Evolutionary conservation across 2,329 filamentous ascomycete genomes (phyloP), one percentile per base, ranked within the genome.

Genomic region (Xylariaceae sp.): DNA sequence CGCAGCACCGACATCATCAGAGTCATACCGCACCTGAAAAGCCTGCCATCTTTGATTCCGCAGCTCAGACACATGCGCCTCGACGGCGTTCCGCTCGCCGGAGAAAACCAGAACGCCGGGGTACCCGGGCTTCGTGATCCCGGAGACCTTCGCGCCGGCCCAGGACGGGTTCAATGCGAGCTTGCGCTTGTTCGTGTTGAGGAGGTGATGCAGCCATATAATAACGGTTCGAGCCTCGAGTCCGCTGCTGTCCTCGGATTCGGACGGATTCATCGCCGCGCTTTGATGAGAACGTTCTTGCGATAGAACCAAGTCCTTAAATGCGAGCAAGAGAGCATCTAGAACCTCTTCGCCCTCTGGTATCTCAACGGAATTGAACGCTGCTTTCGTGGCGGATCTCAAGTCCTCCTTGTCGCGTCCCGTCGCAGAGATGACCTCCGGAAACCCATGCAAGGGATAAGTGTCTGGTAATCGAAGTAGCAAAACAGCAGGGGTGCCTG

Each of bases 151-250:
- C 1, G 49, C 47, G 37, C 49, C 50, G 3, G 42, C 15, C 13
- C 59, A 55, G 1, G 58, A 60, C 2, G 64, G 66, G 42, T 62
- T 64, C 23, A 65, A 52, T 0, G 66, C 64, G 1, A 66, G 59
- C 50, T 66, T 67, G 37, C 66, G 62, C 61, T 67, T 67, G 53
- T 65, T 66, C 2, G 62, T 67, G 49, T 66, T 66, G 42, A 67
- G 66, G 7, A 67, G 66, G 30, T 67, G 66, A 44, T 67, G 65
- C 1, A 67, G 61, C 66, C 66, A 67, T 2, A 67, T 63, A 13
- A 67, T 55, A 8, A 65, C 63, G 2, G 66, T 66, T 48, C 58
- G 64, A 39, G 62, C 55, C 18, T 39, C 13, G 6, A 7, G 44
- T 17, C 15, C 34, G 37, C 50, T 30, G 2, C 7, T 8, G 15